Evolutionary conservation across 345 rosid genomes (phyloP), one percentile per base, ranked within the genome.

Genomic region (Geranium rotundifolium): DNA sequence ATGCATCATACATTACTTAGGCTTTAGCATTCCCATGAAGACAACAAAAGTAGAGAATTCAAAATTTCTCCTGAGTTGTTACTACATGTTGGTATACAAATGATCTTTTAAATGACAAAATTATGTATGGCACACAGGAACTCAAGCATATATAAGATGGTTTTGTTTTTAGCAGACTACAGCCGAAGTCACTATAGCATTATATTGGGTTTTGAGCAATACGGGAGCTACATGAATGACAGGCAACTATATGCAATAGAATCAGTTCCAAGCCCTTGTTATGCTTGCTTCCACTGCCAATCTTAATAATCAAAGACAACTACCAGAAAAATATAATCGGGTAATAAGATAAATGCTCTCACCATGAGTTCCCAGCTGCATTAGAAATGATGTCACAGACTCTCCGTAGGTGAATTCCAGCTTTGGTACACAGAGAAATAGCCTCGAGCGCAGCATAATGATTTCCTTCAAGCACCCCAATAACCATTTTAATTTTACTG

Each of bases 341-440:
- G 57, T 50, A 41, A 17, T 29, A 46, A 66, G 31, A 61, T 66
- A 50, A 30, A 56, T 72, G 64, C 29, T 63, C 87, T 67, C 64
- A 92, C 98, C 98, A 84, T 73, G 98, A 92, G 75, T 84, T 92
- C 69, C 98, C 98, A 76, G 98, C 98, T 63, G 98, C 96, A 81
- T 89, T 87, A 58, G 98, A 85, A 69, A 92, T 83, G 70, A 92
- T 92, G 78, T 92, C 83, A 71, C 89, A 92, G 72, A 89, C 76
- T 63, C 89, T 89, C 93, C 91, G 85, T 17, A 96, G 98, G 83
- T 92, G 90, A 65, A 87, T 79, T 61, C 84, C 84, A 19, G 82
- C 86, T 67, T 80, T 76, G 37, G 82, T 71, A n/a, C n/a, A n/a
- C n/a, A n/a, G n/a, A n/a, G n/a, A n/a, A n/a, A n/a, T n/a, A n/a